Base-by-base conservation (phyloP, 257 asterid genomes). In the Anisodus acutangulus region DNA sequence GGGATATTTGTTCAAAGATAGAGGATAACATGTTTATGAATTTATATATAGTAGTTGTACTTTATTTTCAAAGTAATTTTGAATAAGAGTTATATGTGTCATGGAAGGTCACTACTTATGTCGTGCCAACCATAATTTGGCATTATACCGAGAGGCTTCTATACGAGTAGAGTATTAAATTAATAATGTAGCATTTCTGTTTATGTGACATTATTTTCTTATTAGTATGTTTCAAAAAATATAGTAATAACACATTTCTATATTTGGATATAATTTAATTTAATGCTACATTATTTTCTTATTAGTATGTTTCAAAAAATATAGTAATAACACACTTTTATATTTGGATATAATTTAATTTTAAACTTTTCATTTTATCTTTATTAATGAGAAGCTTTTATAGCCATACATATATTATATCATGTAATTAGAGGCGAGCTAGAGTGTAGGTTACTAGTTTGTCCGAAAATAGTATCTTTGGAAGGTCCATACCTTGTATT, bases 91-190 rank as follows among this genome's bases (percentile, higher is more conserved):
- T 7, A 66, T 66, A 5, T 67, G 11, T 35, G 5, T 68, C 6
- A 79, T 88, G 90, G 89, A 82, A 60, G 51, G 53, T 78, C 86
- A 88, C 87, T 82, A 82, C 72, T 16, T 31, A n/a, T 9, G 89
- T 86, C 88, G 87, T 88, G 90, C 89, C 67, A 78, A 84, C 85
- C 88, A 86, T 84, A 59, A 82, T 76, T 22, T 76, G 13, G 81
- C 62, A 76, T 51, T 26, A 76, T 22, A 7, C 80, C 60, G 5
- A 72, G 19, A 47, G 4, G 19, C 3, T n/a, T 13, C 3, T 66
- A 13, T 12, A 41, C 11, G 43, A 64, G 6, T 64, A 7, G 16
- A 0, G 2, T 64, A 64, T 64, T 31, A 66, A 31, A 31, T 66
- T 66, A 66, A 66, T 31, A 66, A 3, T 66, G 0, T 31, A 4